These are phyloP conservation scores for Cladophialophora immunda DNA, from an alignment of 2,329 filamentous ascomycete species.

Conservation along the genomic window DNA sequence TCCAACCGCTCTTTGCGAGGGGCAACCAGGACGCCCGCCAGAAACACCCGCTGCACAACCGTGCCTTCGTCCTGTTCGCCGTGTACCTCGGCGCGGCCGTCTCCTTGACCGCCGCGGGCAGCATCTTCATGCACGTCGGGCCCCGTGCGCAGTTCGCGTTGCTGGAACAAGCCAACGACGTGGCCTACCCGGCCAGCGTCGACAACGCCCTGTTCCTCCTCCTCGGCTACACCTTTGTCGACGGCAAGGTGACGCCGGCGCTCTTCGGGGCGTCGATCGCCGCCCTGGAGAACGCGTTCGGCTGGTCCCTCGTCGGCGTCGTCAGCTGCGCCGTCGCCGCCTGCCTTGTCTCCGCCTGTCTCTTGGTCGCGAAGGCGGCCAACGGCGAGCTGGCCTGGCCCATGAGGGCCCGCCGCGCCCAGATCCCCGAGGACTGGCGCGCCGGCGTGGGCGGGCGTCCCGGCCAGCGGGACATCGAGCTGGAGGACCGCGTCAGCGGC, in stretches of 20 bases:
- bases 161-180: conserved; percentile 4
- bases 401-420: conserved; percentile 9
- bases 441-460: neutral
- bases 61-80: conserved; percentile 31
- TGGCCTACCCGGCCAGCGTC: neutral
- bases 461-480: conserved; percentile 4
- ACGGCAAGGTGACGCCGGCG: conserved; percentile 10
- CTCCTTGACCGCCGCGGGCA: conserved; percentile 25
- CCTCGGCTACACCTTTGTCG: conserved; percentile 32
- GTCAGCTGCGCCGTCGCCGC: conserved; percentile 13
- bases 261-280: neutral
- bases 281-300: conserved; percentile 2
- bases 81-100: conserved; percentile 30
- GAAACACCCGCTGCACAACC: conserved; percentile 33
- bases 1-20: conserved; percentile 11
- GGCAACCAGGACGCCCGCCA: conserved; percentile 9
- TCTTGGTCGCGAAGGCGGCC: conserved; percentile 20
- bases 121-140: conserved; percentile 34
- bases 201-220: conserved; percentile 32
- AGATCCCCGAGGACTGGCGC: conserved; percentile 6
- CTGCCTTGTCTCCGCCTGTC: neutral
- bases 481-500: conserved; percentile 1
- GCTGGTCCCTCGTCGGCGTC: neutral
- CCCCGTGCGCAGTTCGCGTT: conserved; percentile 15
- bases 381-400: conserved; percentile 10